Evolutionary conservation across 306 rosid genomes (phyloP), one percentile per base, ranked within the genome.

Genomic region (Fragaria iinumae): DNA sequence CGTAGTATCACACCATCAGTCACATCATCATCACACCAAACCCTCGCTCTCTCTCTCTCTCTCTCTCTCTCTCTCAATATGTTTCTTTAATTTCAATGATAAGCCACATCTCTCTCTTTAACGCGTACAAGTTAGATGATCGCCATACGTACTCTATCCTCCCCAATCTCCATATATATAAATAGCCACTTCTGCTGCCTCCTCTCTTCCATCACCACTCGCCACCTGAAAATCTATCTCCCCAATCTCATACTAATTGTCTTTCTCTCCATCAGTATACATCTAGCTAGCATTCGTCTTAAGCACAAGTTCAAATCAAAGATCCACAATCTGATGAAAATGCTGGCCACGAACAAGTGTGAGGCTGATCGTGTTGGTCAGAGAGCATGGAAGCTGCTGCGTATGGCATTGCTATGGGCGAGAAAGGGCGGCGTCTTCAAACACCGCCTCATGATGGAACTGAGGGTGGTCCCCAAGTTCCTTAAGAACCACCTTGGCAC

Each of bases 351-450:
- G 80, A 85, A 84, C 73, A 86, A 83, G 20, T 9, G 67, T 20
- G 77, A 49, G 10, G 64, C 11, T 60, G 20, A 41, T 43, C 43
- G 64, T 17, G 64, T 87, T 59, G 84, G 84, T 32, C 78, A 76
- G 3, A 79, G 85, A 74, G 93, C 93, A 25, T 92, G 96, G 97
- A 92, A 84, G 72, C 50, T 89, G 2, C 65, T 95, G 64, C 86
- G 97, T 4, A n/a, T 88, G 11, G 91, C 97, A 67, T 60, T 89
- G 71, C 48, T 90, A 1, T 92, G 96, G 98, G 88, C 97, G 11
- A 86, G 92, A 12, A 95, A 92, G 81, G 96, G 98, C 5, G 91
- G 87, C 0, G 83, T 88, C 38, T 86, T 90, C 73, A 92, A 83
- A 80, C 88, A 92, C 21, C 71, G 88, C 53, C 63, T 90, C 8